Conservation (phyloP, 805 yeast species). For the Ogataea paraovalis region DNA sequence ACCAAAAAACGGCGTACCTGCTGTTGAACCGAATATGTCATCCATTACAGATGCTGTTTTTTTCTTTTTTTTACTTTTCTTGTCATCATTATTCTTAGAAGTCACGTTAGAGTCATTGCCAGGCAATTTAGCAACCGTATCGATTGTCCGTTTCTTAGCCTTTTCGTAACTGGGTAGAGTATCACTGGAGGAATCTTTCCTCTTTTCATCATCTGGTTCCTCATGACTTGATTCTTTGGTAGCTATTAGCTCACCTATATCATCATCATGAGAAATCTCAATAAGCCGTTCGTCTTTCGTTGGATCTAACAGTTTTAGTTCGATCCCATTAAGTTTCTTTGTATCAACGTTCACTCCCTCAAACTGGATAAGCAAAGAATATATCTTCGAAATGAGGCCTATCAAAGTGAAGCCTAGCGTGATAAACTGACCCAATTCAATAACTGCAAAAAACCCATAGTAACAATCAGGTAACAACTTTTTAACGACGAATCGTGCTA, state of each 20-base stretch:
- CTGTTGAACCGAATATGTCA: constrained; percentile 3
- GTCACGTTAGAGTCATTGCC: no score
- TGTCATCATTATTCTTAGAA: background rate
- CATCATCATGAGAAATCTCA: background rate
- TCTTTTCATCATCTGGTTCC: no score
- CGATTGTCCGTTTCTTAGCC: background rate
- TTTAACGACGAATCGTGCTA: constrained; percentile 28
- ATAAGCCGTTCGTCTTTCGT: constrained; percentile 7
- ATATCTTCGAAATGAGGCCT: constrained; percentile 50
- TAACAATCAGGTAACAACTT: constrained; percentile 46
- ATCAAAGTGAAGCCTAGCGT: constrained; percentile 67
- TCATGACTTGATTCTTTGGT: no score
- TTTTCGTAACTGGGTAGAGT: background rate
- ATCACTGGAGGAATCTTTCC: no score
- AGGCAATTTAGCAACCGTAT: background rate
- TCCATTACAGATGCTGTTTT: constrained; percentile 1
- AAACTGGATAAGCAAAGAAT: constrained; percentile 21
- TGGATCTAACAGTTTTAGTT: background rate
- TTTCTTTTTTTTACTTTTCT: background rate
- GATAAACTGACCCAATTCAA: constrained; percentile 74
- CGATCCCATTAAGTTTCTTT: background rate
- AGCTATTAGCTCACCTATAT: constrained; percentile 11
- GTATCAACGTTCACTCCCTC: constrained; percentile 8
- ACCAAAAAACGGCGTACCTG: constrained; percentile 1
- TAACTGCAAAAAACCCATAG: constrained; percentile 59